These are phyloP conservation scores for Arthromyces matolae DNA, from an alignment of 768 basidiomycete species.

Conservation along the genomic window DNA sequence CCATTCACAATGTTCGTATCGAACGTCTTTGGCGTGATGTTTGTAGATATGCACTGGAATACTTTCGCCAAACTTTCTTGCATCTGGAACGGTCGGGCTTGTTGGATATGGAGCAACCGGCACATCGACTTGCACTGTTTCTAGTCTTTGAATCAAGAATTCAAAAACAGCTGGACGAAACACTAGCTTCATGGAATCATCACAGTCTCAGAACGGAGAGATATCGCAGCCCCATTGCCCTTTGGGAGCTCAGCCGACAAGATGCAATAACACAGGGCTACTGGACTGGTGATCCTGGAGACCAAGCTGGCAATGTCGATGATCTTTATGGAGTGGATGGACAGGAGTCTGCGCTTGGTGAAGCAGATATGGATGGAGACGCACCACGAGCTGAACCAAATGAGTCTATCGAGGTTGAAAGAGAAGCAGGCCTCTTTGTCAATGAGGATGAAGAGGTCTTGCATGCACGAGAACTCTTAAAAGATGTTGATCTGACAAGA, in stretches of 20 bases:
- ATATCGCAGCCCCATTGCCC: conserved; percentile 17
- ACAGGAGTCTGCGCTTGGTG: not conserved
- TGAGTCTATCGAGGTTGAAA: not conserved
- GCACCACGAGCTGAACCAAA: not conserved
- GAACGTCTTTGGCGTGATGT: conserved; percentile 25
- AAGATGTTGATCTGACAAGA: not conserved
- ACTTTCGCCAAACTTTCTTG: conserved; percentile 26
- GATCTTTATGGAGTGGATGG: conserved; percentile 6
- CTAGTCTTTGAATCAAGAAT: conserved; percentile 27
- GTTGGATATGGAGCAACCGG: conserved; percentile 18
- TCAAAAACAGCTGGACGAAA: conserved; percentile 22
- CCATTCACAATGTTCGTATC: conserved; percentile 27
- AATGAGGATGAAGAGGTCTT: not conserved
- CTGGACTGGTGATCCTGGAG: conserved; percentile 22
- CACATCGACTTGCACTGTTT: conserved; percentile 21
- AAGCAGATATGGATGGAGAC: not conserved
- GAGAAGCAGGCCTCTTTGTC: not conserved
- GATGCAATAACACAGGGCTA: conserved; percentile 22
- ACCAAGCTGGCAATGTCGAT: conserved; percentile 7
- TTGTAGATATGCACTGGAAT: conserved; percentile 24
- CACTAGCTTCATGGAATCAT: conserved; percentile 22
- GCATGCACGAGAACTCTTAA: not conserved
- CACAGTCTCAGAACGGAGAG: conserved; percentile 22
- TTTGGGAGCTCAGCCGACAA: conserved; percentile 24
- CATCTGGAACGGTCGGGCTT: conserved; percentile 23